phyloP scores from a whole-genome alignment of 306 rosid genomes.

The Rosa multiflora region DNA sequence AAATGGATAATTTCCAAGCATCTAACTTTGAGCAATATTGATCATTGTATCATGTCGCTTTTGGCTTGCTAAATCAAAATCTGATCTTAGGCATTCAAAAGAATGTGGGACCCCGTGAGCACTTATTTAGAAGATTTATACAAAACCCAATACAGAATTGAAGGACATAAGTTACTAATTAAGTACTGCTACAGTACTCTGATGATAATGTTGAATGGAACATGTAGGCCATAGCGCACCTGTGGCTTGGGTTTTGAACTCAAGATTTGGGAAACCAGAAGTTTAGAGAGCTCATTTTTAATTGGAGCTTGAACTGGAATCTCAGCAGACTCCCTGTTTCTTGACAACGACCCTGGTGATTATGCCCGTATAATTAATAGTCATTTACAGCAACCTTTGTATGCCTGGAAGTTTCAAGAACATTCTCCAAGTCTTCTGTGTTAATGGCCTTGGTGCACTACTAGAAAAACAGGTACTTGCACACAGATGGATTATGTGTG shows the following conservation, averaged over 20 bases:
- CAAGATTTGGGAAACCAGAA: constrained; percentile 70
- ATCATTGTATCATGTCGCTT: no score
- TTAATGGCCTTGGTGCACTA: constrained; percentile 49
- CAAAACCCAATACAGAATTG: no score
- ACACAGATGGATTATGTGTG: no score
- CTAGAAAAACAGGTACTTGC: no score
- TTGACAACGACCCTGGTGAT: constrained; percentile 21
- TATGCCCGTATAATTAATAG: constrained; percentile 37
- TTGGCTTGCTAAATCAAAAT: no score
- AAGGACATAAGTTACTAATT: no score
- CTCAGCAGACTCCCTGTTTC: constrained; percentile 45
- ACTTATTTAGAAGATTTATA: no score
- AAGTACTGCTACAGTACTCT: constrained; percentile 2
- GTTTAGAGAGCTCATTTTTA: constrained; percentile 61
- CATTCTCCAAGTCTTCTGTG: constrained; percentile 79
- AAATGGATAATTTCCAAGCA: neutral
- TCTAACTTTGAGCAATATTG: no score
- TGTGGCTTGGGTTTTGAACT: constrained; percentile 40
- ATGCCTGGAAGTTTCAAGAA: constrained; percentile 59
- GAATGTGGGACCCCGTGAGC: no score
- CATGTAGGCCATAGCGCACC: constrained; percentile 7
- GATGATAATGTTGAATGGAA: constrained; percentile 22
- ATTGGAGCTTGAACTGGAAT: constrained; percentile 59
- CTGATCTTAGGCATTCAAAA: no score
- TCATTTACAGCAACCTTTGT: constrained; percentile 77